phyloP scores from a whole-genome alignment of 768 basidiomycete genomes.

The Phlebiopsis gigantea region DNA sequence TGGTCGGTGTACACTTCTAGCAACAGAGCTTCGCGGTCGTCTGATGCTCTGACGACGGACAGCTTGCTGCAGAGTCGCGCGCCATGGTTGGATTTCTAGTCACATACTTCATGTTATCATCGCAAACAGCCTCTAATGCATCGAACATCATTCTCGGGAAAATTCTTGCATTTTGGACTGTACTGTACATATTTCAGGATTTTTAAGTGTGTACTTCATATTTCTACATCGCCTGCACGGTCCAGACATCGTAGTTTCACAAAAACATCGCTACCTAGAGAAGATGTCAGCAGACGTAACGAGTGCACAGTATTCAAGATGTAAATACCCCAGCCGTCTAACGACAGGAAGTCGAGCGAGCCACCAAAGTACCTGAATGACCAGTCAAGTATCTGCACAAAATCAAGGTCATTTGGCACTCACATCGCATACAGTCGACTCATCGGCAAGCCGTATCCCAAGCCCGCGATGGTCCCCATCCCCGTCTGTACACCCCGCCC shows the following conservation, averaged over 20 bases:
- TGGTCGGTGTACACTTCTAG: slow-evolving; percentile 18
- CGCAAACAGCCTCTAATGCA: slow-evolving; percentile 3
- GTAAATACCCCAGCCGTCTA: slow-evolving; percentile 77
- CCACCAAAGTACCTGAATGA: slow-evolving; percentile 75
- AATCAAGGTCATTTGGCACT: slow-evolving; percentile 19
- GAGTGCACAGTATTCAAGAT: background rate
- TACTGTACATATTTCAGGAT: background rate
- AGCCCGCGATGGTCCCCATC: slow-evolving; percentile 84
- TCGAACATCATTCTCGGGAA: background rate
- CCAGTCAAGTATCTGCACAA: slow-evolving; percentile 10
- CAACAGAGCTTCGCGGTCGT: background rate
- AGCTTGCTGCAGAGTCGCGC: background rate
- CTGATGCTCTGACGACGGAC: background rate
- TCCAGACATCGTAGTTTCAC: slow-evolving; percentile 51
- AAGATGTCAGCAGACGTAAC: slow-evolving; percentile 6
- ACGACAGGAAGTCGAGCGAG: slow-evolving; percentile 70
- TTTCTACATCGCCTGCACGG: slow-evolving; percentile 45
- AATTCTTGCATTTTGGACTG: background rate
- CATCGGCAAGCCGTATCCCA: slow-evolving; percentile 86
- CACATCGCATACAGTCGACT: slow-evolving; percentile 66
- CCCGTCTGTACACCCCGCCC: slow-evolving; percentile 73
- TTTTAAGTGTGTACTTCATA: slow-evolving; percentile 23
- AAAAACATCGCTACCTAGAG: slow-evolving; percentile 44
- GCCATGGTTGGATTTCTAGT: background rate
- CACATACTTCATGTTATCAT: background rate